These are phyloP conservation scores for Suhomyces emberorum DNA, from an alignment of 805 yeast genomes.

Conservation along the genomic window DNA sequence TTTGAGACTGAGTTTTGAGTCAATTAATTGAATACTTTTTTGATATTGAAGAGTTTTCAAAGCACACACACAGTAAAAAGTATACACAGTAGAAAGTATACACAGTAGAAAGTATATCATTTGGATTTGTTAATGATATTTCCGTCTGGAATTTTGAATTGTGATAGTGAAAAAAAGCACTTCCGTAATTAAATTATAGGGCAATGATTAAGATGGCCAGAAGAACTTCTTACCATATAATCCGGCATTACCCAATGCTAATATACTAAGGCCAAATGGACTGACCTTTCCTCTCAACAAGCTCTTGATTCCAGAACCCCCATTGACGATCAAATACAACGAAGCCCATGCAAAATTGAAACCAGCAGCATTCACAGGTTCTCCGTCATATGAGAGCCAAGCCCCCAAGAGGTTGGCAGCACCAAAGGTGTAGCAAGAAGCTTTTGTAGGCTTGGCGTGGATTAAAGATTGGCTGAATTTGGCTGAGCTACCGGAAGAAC, in stretches of 20 bases:
- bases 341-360: slow-evolving; percentile 79
- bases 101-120: too few species aligned
- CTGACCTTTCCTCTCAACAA: slow-evolving; percentile 55
- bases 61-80: too few species aligned
- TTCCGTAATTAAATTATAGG: too few species aligned
- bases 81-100: too few species aligned
- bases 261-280: slow-evolving; percentile 56
- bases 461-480: slow-evolving; percentile 18
- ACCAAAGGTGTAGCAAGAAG: slow-evolving; percentile 55
- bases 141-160: too few species aligned
- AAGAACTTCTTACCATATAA: slow-evolving; percentile 71
- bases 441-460: slow-evolving; percentile 30
- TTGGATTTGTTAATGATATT: too few species aligned
- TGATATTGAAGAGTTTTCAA: too few species aligned
- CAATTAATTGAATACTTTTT: too few species aligned
- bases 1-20: too few species aligned
- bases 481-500: slow-evolving; percentile 19
- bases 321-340: slow-evolving; percentile 69
- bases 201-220: slow-evolving; percentile 16
- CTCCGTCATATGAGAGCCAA: slow-evolving; percentile 74
- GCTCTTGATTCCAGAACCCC: slow-evolving; percentile 51
- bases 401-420: slow-evolving; percentile 63
- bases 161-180: too few species aligned
- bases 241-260: slow-evolving; percentile 60
- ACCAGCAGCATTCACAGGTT: slow-evolving; percentile 75